phyloP scores from a whole-genome alignment of 768 basidiomycete species.

The Fistulinella prunicolor region DNA sequence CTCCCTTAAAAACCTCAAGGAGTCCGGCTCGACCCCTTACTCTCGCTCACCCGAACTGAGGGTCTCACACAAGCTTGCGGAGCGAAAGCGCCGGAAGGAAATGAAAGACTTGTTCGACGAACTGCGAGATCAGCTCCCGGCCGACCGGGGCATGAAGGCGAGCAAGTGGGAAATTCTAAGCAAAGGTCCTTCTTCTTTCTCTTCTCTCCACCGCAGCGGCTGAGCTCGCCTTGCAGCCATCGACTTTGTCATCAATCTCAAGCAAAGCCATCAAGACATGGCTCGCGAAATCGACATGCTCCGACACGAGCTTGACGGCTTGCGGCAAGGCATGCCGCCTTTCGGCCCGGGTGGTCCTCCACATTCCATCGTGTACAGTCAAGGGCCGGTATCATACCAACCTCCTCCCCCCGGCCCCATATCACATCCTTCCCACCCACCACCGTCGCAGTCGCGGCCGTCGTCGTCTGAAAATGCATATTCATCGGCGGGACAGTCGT shows the following conservation, averaged over 20 bases:
- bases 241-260: slow-evolving; percentile 80
- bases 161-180: slow-evolving; percentile 99
- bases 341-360: slow-evolving; percentile 50
- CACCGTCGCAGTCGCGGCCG: slow-evolving; percentile 49
- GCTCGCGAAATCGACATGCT: slow-evolving; percentile 74
- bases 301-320: slow-evolving; percentile 65
- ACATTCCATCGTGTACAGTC: slow-evolving; percentile 50
- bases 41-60: slow-evolving; percentile 93
- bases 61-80: slow-evolving; percentile 95
- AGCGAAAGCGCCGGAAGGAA: slow-evolving; percentile 94
- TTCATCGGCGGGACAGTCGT: slow-evolving; percentile 38
- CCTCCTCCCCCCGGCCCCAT: slow-evolving; percentile 45
- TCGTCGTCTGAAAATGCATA: slow-evolving; percentile 61
- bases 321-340: slow-evolving; percentile 56
- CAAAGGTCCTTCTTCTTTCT: slow-evolving; percentile 58
- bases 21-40: slow-evolving; percentile 71
- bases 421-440: slow-evolving; percentile 38
- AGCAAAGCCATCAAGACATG: slow-evolving; percentile 75
- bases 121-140: slow-evolving; percentile 86
- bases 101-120: slow-evolving; percentile 99
- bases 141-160: slow-evolving; percentile 91
- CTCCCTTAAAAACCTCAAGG: slow-evolving; percentile 41
- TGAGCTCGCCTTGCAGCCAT: slow-evolving; percentile 52
- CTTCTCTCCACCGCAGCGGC: not conserved
- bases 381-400: slow-evolving; percentile 46